Evolutionary conservation across 2,329 filamentous ascomycete species (phyloP).

Genomic region (Graphilbum fragrans): DNA sequence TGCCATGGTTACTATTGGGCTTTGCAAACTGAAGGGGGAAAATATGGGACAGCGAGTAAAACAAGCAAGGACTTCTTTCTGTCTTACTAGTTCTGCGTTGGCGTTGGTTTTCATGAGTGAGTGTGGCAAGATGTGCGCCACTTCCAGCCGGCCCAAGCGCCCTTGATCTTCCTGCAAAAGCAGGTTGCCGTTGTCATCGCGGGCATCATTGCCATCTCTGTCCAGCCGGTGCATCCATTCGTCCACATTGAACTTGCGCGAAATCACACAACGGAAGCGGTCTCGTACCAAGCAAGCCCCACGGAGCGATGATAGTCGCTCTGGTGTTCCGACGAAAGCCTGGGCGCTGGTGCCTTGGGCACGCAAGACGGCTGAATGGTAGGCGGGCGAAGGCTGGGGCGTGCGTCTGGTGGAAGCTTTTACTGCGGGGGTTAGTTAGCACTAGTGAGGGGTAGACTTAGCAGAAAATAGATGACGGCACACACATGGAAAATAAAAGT

Average conservation of each 20-base stretch:
- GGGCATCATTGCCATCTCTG: conserved; percentile 4
- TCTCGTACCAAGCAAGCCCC: conserved; percentile 16
- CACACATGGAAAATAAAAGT: conserved; percentile 16
- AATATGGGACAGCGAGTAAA: conserved; percentile 4
- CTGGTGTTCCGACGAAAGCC: conserved; percentile 12
- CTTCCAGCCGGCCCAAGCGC: conserved; percentile 8
- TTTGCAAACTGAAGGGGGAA: too few relatives aligned
- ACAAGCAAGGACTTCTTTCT: neutral
- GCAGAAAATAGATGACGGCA: neutral
- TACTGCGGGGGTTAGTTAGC: conserved; percentile 9
- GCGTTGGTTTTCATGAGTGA: neutral
- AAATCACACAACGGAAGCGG: conserved; percentile 17
- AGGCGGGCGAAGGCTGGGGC: conserved; percentile 14
- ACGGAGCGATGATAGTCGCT: conserved; percentile 14
- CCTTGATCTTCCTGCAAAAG: conserved; percentile 5
- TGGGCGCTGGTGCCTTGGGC: conserved; percentile 9
- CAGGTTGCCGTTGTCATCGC: conserved; percentile 14
- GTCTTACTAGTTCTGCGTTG: neutral
- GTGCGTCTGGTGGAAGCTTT: conserved; percentile 14
- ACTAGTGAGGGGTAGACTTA: neutral
- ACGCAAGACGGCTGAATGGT: conserved; percentile 12
- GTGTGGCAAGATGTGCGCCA: conserved; percentile 13
- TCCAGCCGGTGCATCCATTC: conserved; percentile 8
- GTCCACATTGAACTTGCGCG: conserved; percentile 10
- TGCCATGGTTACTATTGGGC: neutral